phyloP scores from a whole-genome alignment of 2,329 filamentous ascomycete species.

The Bipolaris cookei region DNA sequence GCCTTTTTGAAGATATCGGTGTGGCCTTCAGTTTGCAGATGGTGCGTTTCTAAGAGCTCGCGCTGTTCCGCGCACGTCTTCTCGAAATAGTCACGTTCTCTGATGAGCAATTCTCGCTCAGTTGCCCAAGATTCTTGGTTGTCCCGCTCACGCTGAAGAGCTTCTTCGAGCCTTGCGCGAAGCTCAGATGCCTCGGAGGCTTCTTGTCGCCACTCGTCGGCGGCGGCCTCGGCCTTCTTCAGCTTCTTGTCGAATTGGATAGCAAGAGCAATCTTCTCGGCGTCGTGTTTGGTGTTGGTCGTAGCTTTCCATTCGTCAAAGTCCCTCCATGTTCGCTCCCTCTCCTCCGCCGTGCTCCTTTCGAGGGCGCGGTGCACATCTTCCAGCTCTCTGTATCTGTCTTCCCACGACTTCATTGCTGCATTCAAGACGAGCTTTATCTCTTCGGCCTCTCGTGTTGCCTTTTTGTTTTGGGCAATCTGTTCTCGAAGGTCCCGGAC shows the following conservation, averaged over 20 bases:
- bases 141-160: constrained; percentile 56
- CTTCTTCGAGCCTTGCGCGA: constrained; percentile 50
- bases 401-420: constrained; percentile 50
- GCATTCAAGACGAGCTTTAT: constrained; percentile 39
- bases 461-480: constrained; percentile 53
- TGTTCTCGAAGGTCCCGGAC: constrained; percentile 59
- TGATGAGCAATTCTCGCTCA: constrained; percentile 47
- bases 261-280: constrained; percentile 49
- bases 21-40: constrained; percentile 46
- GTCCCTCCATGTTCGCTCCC: constrained; percentile 43
- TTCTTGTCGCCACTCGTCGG: constrained; percentile 57
- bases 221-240: constrained; percentile 57
- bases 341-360: constrained; percentile 48
- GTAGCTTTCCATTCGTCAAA: constrained; percentile 54
- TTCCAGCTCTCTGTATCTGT: constrained; percentile 54
- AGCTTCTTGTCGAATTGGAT: constrained; percentile 50
- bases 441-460: constrained; percentile 49
- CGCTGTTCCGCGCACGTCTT: constrained; percentile 61
- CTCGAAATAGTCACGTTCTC: constrained; percentile 58
- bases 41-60: constrained; percentile 1
- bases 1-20: constrained; percentile 44
- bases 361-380: constrained; percentile 47
- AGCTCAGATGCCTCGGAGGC: constrained; percentile 47
- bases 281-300: constrained; percentile 43
- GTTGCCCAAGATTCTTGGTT: constrained; percentile 57